phyloP scores from a whole-genome alignment of 2,329 filamentous ascomycete species.

The Sarocladiaceae sp. region DNA sequence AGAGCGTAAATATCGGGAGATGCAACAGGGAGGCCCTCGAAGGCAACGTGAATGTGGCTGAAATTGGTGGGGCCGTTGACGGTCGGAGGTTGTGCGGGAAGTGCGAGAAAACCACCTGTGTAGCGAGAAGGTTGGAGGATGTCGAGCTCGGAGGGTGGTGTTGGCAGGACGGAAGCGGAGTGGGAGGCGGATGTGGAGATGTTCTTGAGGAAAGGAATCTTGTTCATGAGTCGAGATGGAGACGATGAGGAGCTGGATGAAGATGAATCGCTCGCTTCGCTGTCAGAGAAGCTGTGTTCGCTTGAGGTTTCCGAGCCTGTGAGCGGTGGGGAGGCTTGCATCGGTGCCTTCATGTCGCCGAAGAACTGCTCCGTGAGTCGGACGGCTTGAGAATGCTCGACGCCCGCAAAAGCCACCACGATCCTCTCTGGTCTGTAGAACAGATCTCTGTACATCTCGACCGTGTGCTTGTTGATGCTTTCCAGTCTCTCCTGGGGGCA shows the following conservation, averaged over 20 bases:
- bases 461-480: slow-evolving; percentile 67
- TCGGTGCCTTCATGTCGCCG: slow-evolving; percentile 72
- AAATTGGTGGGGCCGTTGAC: slow-evolving; percentile 69
- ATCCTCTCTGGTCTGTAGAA: slow-evolving; percentile 91
- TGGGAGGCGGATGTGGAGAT: slow-evolving; percentile 70
- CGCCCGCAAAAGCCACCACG: slow-evolving; percentile 91
- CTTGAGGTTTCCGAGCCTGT: slow-evolving; percentile 51
- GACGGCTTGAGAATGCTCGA: slow-evolving; percentile 77
- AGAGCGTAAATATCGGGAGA: slow-evolving; percentile 94
- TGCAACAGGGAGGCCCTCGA: slow-evolving; percentile 87
- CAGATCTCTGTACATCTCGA: slow-evolving; percentile 72
- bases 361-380: slow-evolving; percentile 79
- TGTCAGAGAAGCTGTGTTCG: slow-evolving; percentile 21
- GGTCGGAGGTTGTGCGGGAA: slow-evolving; percentile 75
- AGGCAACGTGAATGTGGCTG: slow-evolving; percentile 91
- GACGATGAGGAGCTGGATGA: slow-evolving; percentile 18
- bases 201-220: slow-evolving; percentile 86
- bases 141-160: slow-evolving; percentile 45
- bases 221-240: slow-evolving; percentile 66
- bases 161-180: slow-evolving; percentile 52
- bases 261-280: slow-evolving; percentile 29
- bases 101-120: slow-evolving; percentile 87
- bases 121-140: slow-evolving; percentile 70
- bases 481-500: slow-evolving; percentile 81
- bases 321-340: slow-evolving; percentile 44